Evolutionary conservation across 768 basidiomycete genomes (phyloP), one percentile per base, ranked within the genome.

Genomic region (Auricularia auricula-judae): DNA sequence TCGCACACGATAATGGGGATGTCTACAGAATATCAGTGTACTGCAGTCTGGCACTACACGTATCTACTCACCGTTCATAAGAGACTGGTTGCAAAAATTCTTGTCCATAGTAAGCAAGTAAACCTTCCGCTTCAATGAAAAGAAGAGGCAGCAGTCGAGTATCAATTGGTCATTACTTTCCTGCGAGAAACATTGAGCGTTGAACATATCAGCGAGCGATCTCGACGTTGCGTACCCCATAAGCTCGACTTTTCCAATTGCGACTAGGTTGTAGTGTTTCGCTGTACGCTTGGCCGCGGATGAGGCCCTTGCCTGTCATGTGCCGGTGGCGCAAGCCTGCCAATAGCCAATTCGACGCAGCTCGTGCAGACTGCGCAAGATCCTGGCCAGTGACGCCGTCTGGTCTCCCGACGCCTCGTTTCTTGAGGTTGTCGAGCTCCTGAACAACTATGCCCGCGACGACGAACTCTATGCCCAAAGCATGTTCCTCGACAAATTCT

Each of bases 361-460:
- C 80, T 36, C 88, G 82, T 34, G 89, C 85, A 68, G 86, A 83
- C 83, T 84, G 87, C 18, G 82, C 83, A 59, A 82, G 65, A 2
- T 71, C 67, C 3, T 75, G 69, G 21, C 75, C 70, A 16, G 63
- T 61, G 51, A 11, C 10, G 16, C 47, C 47, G 47, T 51, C 59
- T 44, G 64, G 78, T 77, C 67, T 81, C 80, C 47, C 47, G 44
- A 35, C 44, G 10, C 61, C 61, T 2, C 59, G 42, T 47, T 65
- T 65, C 43, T 65, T 64, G 4, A 68, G 53, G 47, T 80, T 79
- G 70, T 93, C 91, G 43, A 93, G 81, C 72, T 93, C 91, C 62
- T 83, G 79, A 62, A 93, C 80, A 18, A 93, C 91, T 5, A 81
- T 84, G 10, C 85, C 86, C 0, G 91, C 91, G 61, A 92, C 81